These are phyloP conservation scores for Reticulascus tulasneorum DNA, from an alignment of 2,329 filamentous ascomycete genomes.

Conservation along the genomic window DNA sequence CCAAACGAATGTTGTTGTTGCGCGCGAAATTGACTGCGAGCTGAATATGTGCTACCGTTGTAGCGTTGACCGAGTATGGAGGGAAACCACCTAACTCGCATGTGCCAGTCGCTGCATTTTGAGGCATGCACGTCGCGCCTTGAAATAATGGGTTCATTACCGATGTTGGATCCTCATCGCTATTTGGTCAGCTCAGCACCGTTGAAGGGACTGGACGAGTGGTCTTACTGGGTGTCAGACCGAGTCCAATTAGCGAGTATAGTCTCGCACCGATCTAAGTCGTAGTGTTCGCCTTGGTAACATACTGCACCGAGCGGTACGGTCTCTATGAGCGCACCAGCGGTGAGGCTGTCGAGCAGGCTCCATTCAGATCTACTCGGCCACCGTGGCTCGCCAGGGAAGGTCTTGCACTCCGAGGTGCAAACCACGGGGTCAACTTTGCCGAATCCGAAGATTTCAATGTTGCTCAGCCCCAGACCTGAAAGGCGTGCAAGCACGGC, in stretches of 20 bases:
- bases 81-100: slow-evolving; percentile 40
- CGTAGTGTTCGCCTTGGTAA: slow-evolving; percentile 22
- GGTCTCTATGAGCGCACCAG: slow-evolving; percentile 27
- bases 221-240: slow-evolving; percentile 18
- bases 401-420: slow-evolving; percentile 27
- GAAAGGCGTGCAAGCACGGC: slow-evolving; percentile 26
- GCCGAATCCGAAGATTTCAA: slow-evolving; percentile 29
- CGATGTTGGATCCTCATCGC: slow-evolving; percentile 33
- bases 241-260: slow-evolving; percentile 23
- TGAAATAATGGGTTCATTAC: slow-evolving; percentile 36
- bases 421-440: slow-evolving; percentile 8
- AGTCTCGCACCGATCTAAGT: slow-evolving; percentile 21
- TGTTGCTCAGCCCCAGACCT: slow-evolving; percentile 21
- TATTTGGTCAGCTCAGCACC: slow-evolving; percentile 11
- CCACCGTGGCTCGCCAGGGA: slow-evolving; percentile 23
- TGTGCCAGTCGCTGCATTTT: slow-evolving; percentile 17
- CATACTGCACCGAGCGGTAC: slow-evolving; percentile 27
- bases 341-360: slow-evolving; percentile 27
- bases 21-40: slow-evolving; percentile 43
- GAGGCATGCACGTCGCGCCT: slow-evolving; percentile 31
- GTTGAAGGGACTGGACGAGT: neutral
- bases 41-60: slow-evolving; percentile 40
- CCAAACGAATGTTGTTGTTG: slow-evolving; percentile 42
- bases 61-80: slow-evolving; percentile 35
- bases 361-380: slow-evolving; percentile 24